phyloP scores from a whole-genome alignment of 1,139 yeast species.

The Blastobotrys serpentis region DNA sequence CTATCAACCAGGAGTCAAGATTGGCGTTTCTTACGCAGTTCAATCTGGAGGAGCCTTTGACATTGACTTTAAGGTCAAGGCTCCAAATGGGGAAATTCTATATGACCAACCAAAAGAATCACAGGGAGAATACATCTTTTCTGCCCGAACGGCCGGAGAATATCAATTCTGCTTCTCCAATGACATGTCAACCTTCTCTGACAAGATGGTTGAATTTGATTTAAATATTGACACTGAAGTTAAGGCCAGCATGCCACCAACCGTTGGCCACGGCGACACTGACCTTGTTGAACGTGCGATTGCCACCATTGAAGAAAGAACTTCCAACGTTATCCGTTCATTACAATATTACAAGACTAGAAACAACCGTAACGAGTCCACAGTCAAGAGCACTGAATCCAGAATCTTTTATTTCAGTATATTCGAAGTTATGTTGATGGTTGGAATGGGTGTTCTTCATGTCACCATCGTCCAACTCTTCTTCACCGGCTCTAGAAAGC shows the following conservation, averaged over 20 bases:
- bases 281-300: slow-evolving; percentile 46
- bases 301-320: slow-evolving; percentile 62
- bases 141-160: slow-evolving; percentile 72
- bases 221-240: slow-evolving; percentile 53
- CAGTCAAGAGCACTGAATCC: slow-evolving; percentile 84
- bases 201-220: slow-evolving; percentile 87
- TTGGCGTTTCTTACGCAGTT: slow-evolving; percentile 87
- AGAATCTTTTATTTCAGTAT: slow-evolving; percentile 84
- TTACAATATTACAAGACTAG: slow-evolving; percentile 88
- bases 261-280: slow-evolving; percentile 59
- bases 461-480: slow-evolving; percentile 80
- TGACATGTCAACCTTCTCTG: slow-evolving; percentile 82
- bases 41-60: slow-evolving; percentile 89
- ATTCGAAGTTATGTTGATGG: slow-evolving; percentile 76
- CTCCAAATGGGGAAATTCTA: slow-evolving; percentile 62
- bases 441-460: slow-evolving; percentile 82
- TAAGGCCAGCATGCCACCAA: slow-evolving; percentile 61
- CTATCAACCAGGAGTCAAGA: slow-evolving; percentile 57
- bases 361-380: slow-evolving; percentile 85
- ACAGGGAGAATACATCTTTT: slow-evolving; percentile 82
- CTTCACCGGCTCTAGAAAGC: slow-evolving; percentile 81
- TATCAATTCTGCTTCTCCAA: slow-evolving; percentile 90
- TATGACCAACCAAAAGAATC: slow-evolving; percentile 64
- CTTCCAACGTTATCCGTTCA: slow-evolving; percentile 61
- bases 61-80: slow-evolving; percentile 71